Percentiles rank a stretch among this genome's conserved stretches.
These are phyloP conservation scores for Penicillium expansum DNA, from an alignment of 2,329 filamentous ascomycete genomes.

Conservation along the genomic window DNA sequence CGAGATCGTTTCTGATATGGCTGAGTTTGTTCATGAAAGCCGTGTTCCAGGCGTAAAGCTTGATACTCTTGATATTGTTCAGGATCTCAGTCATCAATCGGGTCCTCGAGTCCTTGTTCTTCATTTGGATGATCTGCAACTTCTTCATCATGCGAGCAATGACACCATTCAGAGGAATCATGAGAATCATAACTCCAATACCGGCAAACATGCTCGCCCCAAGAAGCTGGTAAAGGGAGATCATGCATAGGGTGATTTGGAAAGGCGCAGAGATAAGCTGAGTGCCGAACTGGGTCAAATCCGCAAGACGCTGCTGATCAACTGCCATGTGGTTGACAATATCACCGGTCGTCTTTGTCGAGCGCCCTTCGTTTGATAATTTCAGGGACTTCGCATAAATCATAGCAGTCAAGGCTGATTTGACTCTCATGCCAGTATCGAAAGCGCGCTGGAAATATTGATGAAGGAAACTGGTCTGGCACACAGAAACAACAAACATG, in stretches of 20 bases:
- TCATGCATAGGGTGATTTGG: conserved; percentile 93
- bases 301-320: conserved; percentile 90
- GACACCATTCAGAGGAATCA: conserved; percentile 93
- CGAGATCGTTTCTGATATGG: conserved; percentile 90
- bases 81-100: conserved; percentile 95
- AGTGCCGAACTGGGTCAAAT: conserved; percentile 91
- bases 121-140: conserved; percentile 95
- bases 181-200: conserved; percentile 90
- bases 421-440: conserved; percentile 94
- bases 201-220: conserved; percentile 94
- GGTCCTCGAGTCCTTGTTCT: conserved; percentile 94
- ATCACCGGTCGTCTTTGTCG: conserved; percentile 87
- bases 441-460: conserved; percentile 98
- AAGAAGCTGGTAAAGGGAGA: conserved; percentile 91
- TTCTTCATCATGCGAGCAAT: conserved; percentile 93
- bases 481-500: conserved; percentile 85
- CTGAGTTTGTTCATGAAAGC: conserved; percentile 98
- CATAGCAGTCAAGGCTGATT: conserved; percentile 80
- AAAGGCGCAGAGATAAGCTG: conserved; percentile 97
- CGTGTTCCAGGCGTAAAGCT: conserved; percentile 94
- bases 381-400: conserved; percentile 91
- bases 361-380: conserved; percentile 87
- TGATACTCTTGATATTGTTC: conserved; percentile 99
- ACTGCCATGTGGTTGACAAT: conserved; percentile 99
- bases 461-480: conserved; percentile 87